A percentile compares a stretch with the other conserved stretches of the same genome.
These are phyloP conservation scores for Meira miltonrushii DNA, from an alignment of 1,284 basidiomycete genomes.

Conservation along the genomic window DNA sequence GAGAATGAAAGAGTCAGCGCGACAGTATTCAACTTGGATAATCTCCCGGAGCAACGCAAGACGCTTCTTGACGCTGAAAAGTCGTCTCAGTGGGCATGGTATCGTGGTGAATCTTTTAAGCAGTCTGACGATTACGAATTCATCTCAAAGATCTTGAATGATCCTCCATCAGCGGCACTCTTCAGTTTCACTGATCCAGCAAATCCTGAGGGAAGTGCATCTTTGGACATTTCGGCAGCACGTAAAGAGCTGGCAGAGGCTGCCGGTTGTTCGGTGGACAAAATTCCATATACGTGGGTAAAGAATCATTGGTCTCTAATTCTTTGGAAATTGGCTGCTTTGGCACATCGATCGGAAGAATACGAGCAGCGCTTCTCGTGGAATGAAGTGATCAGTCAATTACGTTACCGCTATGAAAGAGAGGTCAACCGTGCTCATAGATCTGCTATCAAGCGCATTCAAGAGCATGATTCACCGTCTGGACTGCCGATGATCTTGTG, in stretches of 20 bases:
- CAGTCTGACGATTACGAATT: conserved; percentile 18
- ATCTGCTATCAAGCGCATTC: conserved; percentile 71
- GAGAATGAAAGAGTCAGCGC: conserved; percentile 21
- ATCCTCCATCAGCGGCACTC: conserved; percentile 1
- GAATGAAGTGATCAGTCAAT: conserved; percentile 64
- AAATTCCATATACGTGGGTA: conserved; percentile 64
- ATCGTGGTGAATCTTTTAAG: conserved; percentile 57
- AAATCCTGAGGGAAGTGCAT: background rate
- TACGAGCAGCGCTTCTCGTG: conserved; percentile 18
- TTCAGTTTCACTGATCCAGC: conserved; percentile 18
- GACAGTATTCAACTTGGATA: conserved; percentile 24
- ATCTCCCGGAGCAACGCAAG: conserved; percentile 22
- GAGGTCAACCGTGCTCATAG: conserved; percentile 74
- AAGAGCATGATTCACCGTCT: conserved; percentile 69
- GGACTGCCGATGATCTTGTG: conserved; percentile 75
- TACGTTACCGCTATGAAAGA: conserved; percentile 88
- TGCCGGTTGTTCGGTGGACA: background rate
- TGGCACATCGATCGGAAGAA: conserved; percentile 62
- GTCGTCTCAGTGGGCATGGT: conserved; percentile 31
- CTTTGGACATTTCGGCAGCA: background rate
- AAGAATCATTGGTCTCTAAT: conserved; percentile 84
- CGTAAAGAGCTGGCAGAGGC: background rate
- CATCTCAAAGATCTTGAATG: conserved; percentile 1
- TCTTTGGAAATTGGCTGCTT: conserved; percentile 87
- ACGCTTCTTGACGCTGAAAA: conserved; percentile 23